Evolutionary conservation across 225 moss, liverwort and hornwort species (phyloP).

Genomic region (Ulota crispa): DNA sequence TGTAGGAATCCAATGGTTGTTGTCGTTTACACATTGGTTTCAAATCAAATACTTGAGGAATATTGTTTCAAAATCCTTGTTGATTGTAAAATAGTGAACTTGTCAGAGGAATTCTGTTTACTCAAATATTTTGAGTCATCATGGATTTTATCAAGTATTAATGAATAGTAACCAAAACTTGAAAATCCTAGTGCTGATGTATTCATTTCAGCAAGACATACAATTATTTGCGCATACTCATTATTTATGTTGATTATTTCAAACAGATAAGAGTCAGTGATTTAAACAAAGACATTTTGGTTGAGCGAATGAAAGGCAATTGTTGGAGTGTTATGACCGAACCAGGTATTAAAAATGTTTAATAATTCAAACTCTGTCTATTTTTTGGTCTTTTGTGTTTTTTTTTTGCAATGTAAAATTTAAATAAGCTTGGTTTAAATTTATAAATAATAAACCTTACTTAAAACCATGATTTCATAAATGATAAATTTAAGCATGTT

Average conservation of each 20-base stretch:
- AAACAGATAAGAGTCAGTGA: constrained; percentile 54
- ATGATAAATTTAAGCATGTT: no score
- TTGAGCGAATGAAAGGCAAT: constrained; percentile 58
- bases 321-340: constrained; percentile 69
- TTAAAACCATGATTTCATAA: background rate
- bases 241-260: background rate
- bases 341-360: constrained; percentile 39
- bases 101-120: background rate
- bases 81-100: background rate
- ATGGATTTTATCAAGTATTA: background rate
- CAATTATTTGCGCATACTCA: no score
- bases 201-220: background rate
- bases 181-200: background rate
- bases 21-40: background rate
- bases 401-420: no score
- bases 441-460: background rate
- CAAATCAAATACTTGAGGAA: background rate
- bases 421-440: background rate
- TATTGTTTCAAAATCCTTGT: background rate
- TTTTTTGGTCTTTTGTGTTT: no score
- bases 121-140: background rate
- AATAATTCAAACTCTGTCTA: no score
- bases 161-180: background rate
- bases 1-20: background rate
- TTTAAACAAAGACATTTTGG: constrained; percentile 70